Evolutionary conservation across 1,284 basidiomycete species (phyloP), one percentile per base, ranked within the genome.

Genomic region (Puccinia novopanici): DNA sequence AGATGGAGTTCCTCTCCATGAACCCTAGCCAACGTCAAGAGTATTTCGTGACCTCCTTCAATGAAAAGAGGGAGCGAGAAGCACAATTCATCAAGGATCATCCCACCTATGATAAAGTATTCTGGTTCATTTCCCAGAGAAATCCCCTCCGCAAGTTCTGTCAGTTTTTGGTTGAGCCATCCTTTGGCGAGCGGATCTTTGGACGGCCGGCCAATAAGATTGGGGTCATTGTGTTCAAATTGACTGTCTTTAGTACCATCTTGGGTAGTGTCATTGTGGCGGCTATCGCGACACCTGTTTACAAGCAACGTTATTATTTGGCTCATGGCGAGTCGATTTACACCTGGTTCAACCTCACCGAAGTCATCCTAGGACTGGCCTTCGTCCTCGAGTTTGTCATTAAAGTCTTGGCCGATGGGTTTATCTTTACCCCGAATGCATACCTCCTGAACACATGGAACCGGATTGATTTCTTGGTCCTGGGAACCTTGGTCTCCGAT

Each of bases 381-480:
- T 91, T 98, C 55, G 86, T 97, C 72, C 82, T 92, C 76, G 96
- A 99, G 85, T 95, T 96, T 83, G 82, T 92, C 82, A 91, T 98
- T 90, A 95, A 98, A 87, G 88, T 97, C 84, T 88, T 95, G 68
- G 96, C 96, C 0, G 96, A 99, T 84, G 96, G 96, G 0, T 92
- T 86, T 45, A 83, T 84, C 0, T 81, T 81, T 52, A 76, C 95
- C 0, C 96, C 96, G 0, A 98, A 98, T 84, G 94, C 95, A 0
- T 98, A 98, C 84, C 86, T 98, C 42, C 90, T 92, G 22, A 94
- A 92, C 82, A 90, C 95, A 15, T 98, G 95, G 94, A 98, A 98
- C 85, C 86, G 92, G 82, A 88, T 98, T 80, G 96, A 99, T 86
- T 91, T 97, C 82, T 87, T 94, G 84, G 92, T 98, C 84, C 89